Evolutionary conservation across 2,329 filamentous ascomycete species (phyloP), one percentile per base, ranked within the genome.

Genomic region (Blastomyces percursus): DNA sequence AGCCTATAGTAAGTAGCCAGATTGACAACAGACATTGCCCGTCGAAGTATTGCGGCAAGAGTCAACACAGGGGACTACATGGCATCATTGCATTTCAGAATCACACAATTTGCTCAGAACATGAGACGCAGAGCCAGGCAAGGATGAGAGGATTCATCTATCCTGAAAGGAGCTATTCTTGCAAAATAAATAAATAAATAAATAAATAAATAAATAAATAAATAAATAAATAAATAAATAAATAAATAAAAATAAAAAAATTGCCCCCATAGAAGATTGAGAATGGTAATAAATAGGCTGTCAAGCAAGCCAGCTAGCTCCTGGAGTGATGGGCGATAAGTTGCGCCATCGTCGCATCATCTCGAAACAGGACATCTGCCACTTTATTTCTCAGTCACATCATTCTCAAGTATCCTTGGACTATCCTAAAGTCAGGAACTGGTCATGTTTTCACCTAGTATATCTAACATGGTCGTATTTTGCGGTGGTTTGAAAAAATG

Each of bases 71-170:
- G 27, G 16, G 14, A 16, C 16, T 11, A 8, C 21, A 42, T 57
- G 54, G 54, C 54, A 57, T 35, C 54, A 57, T 57, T 21, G 35
- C 21, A 57, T 42, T 24, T 40, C n/a, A 57, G 11, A 42, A 57
- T 57, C 54, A 42, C 54, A 57, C 21, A 57, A 57, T 57, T 12
- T 57, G 16, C 4, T 24, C n/a, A 40, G 32, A 56, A 40, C 30
- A 38, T 12, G n/a, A n/a, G 32, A 16, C n/a, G 32, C 52, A 21
- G 5, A 24, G 9, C 30, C 16, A 12, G 12, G 35, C 30, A 24
- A 21, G 40, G 32, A 42, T 21, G 11, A 56, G n/a, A 40, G n/a
- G 30, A 1, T 42, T 7, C 21, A 14, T 35, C 16, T 32, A 32
- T 32, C 50, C 24, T 19, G 19, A 52, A 52, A 16, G 19, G 30